phyloP scores from a whole-genome alignment of 495 filamentous ascomycete species.

The Annulohypoxylon moriforme region DNA sequence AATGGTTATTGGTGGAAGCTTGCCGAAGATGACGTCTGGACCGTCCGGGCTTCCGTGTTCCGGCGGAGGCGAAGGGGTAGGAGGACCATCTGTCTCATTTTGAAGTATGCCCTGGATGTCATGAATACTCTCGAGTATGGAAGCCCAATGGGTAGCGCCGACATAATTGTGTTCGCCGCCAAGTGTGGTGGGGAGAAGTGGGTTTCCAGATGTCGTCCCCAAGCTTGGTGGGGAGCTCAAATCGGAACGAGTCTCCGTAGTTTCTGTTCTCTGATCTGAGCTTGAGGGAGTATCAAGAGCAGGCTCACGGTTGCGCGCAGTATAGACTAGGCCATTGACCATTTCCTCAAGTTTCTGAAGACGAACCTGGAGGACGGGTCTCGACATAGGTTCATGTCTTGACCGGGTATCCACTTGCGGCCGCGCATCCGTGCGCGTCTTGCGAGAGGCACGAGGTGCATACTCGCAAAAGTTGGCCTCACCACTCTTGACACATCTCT shows the following conservation, averaged over 20 bases:
- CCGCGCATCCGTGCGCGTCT: slow-evolving; percentile 41
- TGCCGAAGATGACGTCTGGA: slow-evolving; percentile 45
- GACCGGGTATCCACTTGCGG: slow-evolving; percentile 42
- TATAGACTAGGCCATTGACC: slow-evolving; percentile 56
- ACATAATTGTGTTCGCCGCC: slow-evolving; percentile 53
- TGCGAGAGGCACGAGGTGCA: slow-evolving; percentile 52
- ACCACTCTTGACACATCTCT: slow-evolving; percentile 57
- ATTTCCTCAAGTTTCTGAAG: slow-evolving; percentile 62
- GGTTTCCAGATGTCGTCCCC: slow-evolving; percentile 22
- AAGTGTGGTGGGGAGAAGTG: slow-evolving; percentile 38
- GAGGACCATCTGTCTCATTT: slow-evolving; percentile 45
- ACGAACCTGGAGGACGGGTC: slow-evolving; percentile 55
- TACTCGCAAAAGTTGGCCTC: slow-evolving; percentile 56
- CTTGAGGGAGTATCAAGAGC: slow-evolving; percentile 40
- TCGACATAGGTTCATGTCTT: slow-evolving; percentile 43
- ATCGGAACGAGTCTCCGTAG: slow-evolving; percentile 37
- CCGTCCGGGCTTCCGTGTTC: slow-evolving; percentile 27
- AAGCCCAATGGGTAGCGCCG: slow-evolving; percentile 61
- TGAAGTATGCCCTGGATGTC: slow-evolving; percentile 50
- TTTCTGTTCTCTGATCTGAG: slow-evolving; percentile 38
- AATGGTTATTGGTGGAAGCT: slow-evolving; percentile 45
- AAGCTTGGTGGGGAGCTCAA: slow-evolving; percentile 40
- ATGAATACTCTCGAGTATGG: slow-evolving; percentile 59
- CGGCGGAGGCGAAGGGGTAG: slow-evolving; percentile 41
- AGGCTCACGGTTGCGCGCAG: slow-evolving; percentile 26